Conservation (phyloP, 768 basidiomycete genomes). For the Imleria badia region DNA sequence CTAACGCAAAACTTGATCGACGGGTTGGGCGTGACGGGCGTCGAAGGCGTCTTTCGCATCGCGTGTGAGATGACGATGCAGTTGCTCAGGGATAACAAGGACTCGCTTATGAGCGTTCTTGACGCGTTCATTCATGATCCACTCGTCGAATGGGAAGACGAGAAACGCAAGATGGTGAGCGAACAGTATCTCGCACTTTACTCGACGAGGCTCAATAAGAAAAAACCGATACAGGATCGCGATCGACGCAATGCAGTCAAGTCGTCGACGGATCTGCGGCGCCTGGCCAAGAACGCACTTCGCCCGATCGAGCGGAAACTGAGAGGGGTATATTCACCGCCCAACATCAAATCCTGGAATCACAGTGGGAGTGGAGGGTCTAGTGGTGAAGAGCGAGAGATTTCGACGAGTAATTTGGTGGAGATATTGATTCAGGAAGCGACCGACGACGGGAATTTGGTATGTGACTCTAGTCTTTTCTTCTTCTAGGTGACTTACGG, state of each 20-base stretch:
- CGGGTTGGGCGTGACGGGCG: constrained; percentile 88
- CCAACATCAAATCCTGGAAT: constrained; percentile 41
- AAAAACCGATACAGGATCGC: constrained; percentile 40
- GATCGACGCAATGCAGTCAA: constrained; percentile 46
- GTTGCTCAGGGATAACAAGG: constrained; percentile 85
- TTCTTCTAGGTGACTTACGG: constrained; percentile 2
- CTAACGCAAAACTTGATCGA: constrained; percentile 92
- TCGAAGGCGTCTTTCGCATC: constrained; percentile 91
- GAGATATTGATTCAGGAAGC: constrained; percentile 92
- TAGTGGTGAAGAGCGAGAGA: constrained; percentile 38
- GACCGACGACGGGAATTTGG: constrained; percentile 69
- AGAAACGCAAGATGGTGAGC: constrained; percentile 63
- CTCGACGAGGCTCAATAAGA: background rate
- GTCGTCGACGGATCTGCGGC: constrained; percentile 54
- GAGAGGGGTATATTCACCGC: constrained; percentile 61
- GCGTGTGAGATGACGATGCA: constrained; percentile 90
- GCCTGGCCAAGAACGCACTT: constrained; percentile 73
- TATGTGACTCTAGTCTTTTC: constrained; percentile 27
- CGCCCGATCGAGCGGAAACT: constrained; percentile 84
- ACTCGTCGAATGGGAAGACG: constrained; percentile 92
- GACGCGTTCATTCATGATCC: constrained; percentile 98
- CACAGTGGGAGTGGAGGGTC: constrained; percentile 26
- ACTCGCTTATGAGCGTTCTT: constrained; percentile 91
- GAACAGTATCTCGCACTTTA: background rate
- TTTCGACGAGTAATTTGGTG: constrained; percentile 83